Percentiles rank a stretch among this genome's conserved stretches.
These are phyloP conservation scores for Candida easanensis DNA, from an alignment of 805 yeast species.

Conservation along the genomic window DNA sequence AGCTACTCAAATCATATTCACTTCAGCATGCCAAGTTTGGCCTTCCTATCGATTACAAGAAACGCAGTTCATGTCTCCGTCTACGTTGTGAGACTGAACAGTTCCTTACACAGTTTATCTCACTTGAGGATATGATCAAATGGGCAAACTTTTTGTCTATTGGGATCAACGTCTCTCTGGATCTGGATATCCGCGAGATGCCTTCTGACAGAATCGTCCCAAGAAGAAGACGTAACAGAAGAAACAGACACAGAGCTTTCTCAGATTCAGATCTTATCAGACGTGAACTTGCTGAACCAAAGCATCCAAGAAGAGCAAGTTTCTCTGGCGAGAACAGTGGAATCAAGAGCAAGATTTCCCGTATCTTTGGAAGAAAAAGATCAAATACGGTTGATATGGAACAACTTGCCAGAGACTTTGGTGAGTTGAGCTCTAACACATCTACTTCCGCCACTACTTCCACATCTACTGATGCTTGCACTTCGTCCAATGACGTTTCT, in stretches of 20 bases:
- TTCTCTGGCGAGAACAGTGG: conserved; percentile 14
- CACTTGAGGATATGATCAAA: conserved; percentile 63
- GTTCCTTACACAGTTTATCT: conserved; percentile 61
- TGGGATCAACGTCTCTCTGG: conserved; percentile 80
- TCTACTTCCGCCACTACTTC: neutral
- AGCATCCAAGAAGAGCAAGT: conserved; percentile 20
- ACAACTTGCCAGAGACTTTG: conserved; percentile 7
- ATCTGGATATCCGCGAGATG: conserved; percentile 63
- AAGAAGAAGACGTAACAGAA: conserved; percentile 55
- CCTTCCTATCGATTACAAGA: conserved; percentile 78
- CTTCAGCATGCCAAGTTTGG: conserved; percentile 85
- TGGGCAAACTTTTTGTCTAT: conserved; percentile 75
- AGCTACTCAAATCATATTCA: conserved; percentile 63
- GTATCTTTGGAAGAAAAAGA: conserved; percentile 17
- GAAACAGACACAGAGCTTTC: conserved; percentile 25
- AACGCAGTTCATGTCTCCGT: conserved; percentile 65
- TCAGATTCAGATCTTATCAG: conserved; percentile 28
- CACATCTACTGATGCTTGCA: neutral
- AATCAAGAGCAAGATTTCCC: conserved; percentile 12
- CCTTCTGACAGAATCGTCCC: conserved; percentile 84
- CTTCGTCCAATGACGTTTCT: neutral
- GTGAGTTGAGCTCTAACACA: neutral
- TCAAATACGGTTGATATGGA: conserved; percentile 6
- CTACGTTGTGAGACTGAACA: conserved; percentile 84
- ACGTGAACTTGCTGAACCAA: conserved; percentile 26